Percentiles rank a stretch among this genome's conserved stretches.
Evolutionary conservation across 2,329 filamentous ascomycete genomes (phyloP).

Genomic region (Botrytis aclada): DNA sequence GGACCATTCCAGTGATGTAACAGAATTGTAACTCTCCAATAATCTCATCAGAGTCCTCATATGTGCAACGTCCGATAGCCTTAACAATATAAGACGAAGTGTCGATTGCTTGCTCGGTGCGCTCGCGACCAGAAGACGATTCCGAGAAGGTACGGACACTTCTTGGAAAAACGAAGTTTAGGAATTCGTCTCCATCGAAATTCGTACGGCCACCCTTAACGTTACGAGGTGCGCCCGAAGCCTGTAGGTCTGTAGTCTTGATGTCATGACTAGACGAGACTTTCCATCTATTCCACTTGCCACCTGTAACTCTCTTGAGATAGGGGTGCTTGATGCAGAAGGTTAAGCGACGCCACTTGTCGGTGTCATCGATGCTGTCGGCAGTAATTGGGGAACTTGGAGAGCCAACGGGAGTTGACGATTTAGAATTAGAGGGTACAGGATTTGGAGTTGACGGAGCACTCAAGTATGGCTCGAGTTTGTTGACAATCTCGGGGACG

Average conservation of each 20-base stretch:
- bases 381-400: conserved; percentile 16
- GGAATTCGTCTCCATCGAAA: conserved; percentile 44
- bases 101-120: conserved; percentile 47
- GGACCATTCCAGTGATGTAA: conserved; percentile 55
- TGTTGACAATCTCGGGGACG: conserved; percentile 31
- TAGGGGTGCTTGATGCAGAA: conserved; percentile 46
- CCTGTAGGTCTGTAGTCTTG: conserved; percentile 21
- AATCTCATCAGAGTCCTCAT: conserved; percentile 44
- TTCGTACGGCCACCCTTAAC: conserved; percentile 32
- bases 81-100: conserved; percentile 48
- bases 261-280: conserved; percentile 54
- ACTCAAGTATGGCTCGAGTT: conserved; percentile 30
- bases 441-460: background rate
- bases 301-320: conserved; percentile 48
- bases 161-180: conserved; percentile 49
- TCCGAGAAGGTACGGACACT: conserved; percentile 43
- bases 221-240: conserved; percentile 3
- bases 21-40: conserved; percentile 60
- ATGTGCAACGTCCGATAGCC: conserved; percentile 39
- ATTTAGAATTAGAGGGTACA: background rate
- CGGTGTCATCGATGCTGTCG: conserved; percentile 32
- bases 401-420: background rate
- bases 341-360: conserved; percentile 53
- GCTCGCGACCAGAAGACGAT: conserved; percentile 36
- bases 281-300: conserved; percentile 46